phyloP scores from a whole-genome alignment of 139 green algal species.

The Volvox reticuliferus region DNA sequence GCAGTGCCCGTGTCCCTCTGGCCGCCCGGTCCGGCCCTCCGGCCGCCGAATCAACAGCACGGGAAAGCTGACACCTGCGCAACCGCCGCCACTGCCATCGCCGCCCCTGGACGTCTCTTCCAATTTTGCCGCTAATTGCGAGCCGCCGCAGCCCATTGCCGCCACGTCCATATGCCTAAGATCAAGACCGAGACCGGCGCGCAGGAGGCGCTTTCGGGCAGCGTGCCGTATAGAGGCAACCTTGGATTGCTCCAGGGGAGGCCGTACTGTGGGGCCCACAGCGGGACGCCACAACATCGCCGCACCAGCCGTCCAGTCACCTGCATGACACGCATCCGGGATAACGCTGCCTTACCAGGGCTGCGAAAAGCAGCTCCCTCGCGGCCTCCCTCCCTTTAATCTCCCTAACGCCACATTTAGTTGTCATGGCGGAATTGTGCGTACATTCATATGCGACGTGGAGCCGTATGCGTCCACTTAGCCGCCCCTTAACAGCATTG shows the following conservation, averaged over 20 bases:
- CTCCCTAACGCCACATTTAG: too few relatives aligned
- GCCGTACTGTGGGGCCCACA: neutral
- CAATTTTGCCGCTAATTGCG: too few relatives aligned
- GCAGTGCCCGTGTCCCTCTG: neutral
- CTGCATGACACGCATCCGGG: neutral
- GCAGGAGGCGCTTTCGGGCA: neutral
- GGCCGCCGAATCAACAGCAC: constrained; percentile 16
- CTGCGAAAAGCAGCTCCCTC: too few relatives aligned
- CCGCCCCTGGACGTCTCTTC: neutral
- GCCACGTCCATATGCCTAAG: neutral
- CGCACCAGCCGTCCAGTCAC: constrained; percentile 24
- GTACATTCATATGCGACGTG: too few relatives aligned
- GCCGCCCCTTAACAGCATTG: too few relatives aligned
- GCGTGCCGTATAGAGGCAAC: neutral
- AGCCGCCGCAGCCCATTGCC: too few relatives aligned
- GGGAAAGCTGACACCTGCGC: neutral
- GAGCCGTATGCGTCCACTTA: too few relatives aligned
- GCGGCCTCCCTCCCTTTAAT: neutral
- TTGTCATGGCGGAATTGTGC: too few relatives aligned
- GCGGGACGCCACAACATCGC: constrained; percentile 14
- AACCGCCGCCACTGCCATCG: neutral
- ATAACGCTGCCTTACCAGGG: too few relatives aligned
- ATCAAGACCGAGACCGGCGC: neutral
- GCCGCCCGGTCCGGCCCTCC: neutral
- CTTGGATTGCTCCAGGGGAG: neutral